Conservation (phyloP, 257 asterid species). For the Salvia hispanica region DNA sequence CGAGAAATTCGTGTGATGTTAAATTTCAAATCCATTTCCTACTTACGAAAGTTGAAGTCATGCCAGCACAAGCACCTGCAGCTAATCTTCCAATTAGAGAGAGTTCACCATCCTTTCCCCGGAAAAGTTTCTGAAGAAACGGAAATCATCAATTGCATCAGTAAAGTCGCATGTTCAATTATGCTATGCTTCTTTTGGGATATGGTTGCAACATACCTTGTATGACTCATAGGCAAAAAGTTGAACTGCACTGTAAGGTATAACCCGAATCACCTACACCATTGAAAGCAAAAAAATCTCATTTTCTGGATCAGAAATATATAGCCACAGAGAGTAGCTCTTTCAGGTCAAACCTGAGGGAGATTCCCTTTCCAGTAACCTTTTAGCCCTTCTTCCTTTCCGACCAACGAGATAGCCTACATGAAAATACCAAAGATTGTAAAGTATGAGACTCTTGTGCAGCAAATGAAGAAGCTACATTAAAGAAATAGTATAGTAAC, state of each 20-base stretch:
- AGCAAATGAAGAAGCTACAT: no score
- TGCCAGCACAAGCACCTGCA: conserved; percentile 99
- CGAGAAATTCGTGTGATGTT: not conserved
- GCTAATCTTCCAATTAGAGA: conserved; percentile 91
- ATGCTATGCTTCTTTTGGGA: conserved; percentile 23
- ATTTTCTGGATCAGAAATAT: not conserved
- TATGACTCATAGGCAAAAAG: conserved; percentile 92
- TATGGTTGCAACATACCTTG: conserved; percentile 58
- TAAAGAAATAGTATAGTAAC: not conserved
- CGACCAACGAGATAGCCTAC: conserved; percentile 77
- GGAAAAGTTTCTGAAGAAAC: conserved; percentile 65
- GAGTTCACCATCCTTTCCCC: conserved; percentile 74
- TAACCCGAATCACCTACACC: conserved; percentile 84
- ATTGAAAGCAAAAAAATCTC: conserved; percentile 18
- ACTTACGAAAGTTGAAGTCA: conserved; percentile 99
- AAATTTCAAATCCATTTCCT: conserved; percentile 40
- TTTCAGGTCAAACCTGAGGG: conserved; percentile 66
- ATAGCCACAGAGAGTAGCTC: conserved; percentile 11
- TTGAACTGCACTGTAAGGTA: conserved; percentile 94
- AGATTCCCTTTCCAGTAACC: conserved; percentile 99
- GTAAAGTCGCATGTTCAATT: conserved; percentile 25
- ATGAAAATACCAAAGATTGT: conserved; percentile 31
- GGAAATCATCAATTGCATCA: conserved; percentile 19
- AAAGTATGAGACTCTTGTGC: no score
- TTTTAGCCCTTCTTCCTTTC: conserved; percentile 84